phyloP scores from a whole-genome alignment of 352 stramenopile genomes.

The Blastocystis sp. region DNA sequence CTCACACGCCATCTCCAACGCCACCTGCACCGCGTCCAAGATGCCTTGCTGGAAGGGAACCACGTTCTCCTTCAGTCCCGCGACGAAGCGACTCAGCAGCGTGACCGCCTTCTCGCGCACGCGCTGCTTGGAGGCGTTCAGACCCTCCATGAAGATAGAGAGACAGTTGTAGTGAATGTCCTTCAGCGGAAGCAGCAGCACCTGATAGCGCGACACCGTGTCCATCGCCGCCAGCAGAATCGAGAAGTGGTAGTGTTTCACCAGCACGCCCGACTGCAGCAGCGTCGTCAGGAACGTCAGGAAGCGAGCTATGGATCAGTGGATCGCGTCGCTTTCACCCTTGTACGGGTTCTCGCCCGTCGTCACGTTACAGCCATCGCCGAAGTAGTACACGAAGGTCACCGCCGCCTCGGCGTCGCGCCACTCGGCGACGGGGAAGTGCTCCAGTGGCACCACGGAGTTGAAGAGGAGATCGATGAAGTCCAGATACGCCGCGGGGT shows the following conservation, averaged over 20 bases:
- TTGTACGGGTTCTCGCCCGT: slow-evolving; percentile 1
- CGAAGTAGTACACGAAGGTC: slow-evolving; percentile 54
- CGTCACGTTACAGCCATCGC: slow-evolving; percentile 60
- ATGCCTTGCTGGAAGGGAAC: slow-evolving; percentile 62
- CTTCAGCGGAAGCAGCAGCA: background rate
- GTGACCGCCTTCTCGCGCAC: slow-evolving; percentile 22
- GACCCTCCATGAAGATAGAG: slow-evolving; percentile 30
- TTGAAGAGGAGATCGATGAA: slow-evolving; percentile 31
- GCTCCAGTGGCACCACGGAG: slow-evolving; percentile 11
- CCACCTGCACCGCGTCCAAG: slow-evolving; percentile 42
- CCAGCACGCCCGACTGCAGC: background rate
- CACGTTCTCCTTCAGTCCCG: slow-evolving; percentile 3
- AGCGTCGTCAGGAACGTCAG: background rate
- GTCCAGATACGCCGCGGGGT: slow-evolving; percentile 38
- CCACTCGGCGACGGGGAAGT: background rate
- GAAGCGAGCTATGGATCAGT: slow-evolving; percentile 5
- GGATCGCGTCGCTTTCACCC: background rate
- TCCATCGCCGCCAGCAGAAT: slow-evolving; percentile 48
- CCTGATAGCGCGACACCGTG: slow-evolving; percentile 33
- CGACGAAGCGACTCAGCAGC: slow-evolving; percentile 11
- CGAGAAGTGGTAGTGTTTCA: slow-evolving; percentile 38
- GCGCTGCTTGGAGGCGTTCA: background rate
- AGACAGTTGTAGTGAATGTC: background rate
- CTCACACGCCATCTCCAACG: background rate
- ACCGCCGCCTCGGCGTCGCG: slow-evolving; percentile 42